Conservation (phyloP, 306 rosid genomes). For the Begonia peltatifolia region DNA sequence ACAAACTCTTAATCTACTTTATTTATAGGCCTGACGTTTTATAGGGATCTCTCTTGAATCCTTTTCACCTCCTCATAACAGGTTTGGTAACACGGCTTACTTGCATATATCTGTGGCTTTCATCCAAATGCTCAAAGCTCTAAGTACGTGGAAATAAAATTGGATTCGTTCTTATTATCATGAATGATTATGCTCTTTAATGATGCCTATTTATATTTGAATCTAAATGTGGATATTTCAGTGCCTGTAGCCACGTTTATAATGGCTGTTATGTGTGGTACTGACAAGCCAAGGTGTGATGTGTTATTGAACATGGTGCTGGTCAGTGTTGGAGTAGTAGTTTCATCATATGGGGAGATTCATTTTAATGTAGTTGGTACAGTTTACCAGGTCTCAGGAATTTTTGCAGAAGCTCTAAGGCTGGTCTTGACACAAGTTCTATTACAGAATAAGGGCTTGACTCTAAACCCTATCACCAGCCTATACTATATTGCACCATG, state of each 20-base stretch:
- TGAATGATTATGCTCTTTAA: background rate
- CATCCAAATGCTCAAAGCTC: constrained; percentile 98
- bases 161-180: background rate
- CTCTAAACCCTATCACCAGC: constrained; percentile 80
- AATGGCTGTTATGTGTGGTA: constrained; percentile 80
- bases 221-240: constrained; percentile 25
- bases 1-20: no score
- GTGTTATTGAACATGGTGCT: constrained; percentile 90
- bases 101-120: constrained; percentile 96
- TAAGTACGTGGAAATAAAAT: background rate
- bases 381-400: constrained; percentile 84
- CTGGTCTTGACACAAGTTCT: constrained; percentile 96
- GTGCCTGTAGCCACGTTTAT: constrained; percentile 96
- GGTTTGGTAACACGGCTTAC: constrained; percentile 99
- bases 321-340: constrained; percentile 92
- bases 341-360: constrained; percentile 93
- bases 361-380: constrained; percentile 88
- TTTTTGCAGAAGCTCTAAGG: constrained; percentile 93
- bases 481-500: constrained; percentile 95
- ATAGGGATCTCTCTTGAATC: background rate
- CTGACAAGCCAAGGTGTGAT: constrained; percentile 83
- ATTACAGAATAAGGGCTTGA: constrained; percentile 87
- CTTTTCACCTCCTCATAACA: constrained; percentile 12
- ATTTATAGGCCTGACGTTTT: background rate
- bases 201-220: constrained; percentile 9